These are phyloP conservation scores for Phaeosphaeria sp. DNA, from an alignment of 2,329 filamentous ascomycete genomes.

Conservation along the genomic window DNA sequence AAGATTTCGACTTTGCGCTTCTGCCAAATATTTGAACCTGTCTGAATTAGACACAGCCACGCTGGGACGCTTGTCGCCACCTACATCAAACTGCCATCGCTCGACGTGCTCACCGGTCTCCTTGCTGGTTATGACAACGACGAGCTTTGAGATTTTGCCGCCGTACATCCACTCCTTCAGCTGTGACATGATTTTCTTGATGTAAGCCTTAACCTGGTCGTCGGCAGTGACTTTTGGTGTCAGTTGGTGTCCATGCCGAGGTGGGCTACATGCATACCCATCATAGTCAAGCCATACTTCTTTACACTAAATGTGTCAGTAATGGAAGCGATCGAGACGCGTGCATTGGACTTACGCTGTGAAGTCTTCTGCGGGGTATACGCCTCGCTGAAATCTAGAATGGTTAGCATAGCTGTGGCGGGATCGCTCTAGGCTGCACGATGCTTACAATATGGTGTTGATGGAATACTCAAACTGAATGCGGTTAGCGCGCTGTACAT, in stretches of 20 bases:
- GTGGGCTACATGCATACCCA: slow-evolving; percentile 61
- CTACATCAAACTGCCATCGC: slow-evolving; percentile 95
- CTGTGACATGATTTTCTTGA: slow-evolving; percentile 99
- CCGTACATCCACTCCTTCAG: slow-evolving; percentile 97
- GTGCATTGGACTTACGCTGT: slow-evolving; percentile 68
- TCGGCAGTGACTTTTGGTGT: slow-evolving; percentile 77
- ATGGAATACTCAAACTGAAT: slow-evolving; percentile 93
- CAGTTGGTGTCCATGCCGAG: slow-evolving; percentile 10
- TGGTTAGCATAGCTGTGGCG: slow-evolving; percentile 19
- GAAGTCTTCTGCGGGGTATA: slow-evolving; percentile 95
- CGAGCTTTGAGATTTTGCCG: slow-evolving; percentile 95
- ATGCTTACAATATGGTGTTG: slow-evolving; percentile 85
- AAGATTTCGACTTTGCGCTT: slow-evolving; percentile 56
- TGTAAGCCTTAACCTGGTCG: slow-evolving; percentile 98
- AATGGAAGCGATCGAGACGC: neutral
- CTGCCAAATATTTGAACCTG: slow-evolving; percentile 66
- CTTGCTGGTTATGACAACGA: slow-evolving; percentile 96
- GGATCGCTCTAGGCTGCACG: neutral
- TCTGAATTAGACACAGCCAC: neutral
- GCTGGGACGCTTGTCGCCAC: slow-evolving; percentile 42
- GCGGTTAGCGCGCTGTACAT: slow-evolving; percentile 17
- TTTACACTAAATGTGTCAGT: slow-evolving; percentile 69
- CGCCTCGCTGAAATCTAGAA: slow-evolving; percentile 78
- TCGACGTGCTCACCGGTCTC: slow-evolving; percentile 96
- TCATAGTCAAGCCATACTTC: slow-evolving; percentile 99